Evolutionary conservation across 805 yeast genomes (phyloP), one percentile per base, ranked within the genome.

Genomic region (Candida michaelii): DNA sequence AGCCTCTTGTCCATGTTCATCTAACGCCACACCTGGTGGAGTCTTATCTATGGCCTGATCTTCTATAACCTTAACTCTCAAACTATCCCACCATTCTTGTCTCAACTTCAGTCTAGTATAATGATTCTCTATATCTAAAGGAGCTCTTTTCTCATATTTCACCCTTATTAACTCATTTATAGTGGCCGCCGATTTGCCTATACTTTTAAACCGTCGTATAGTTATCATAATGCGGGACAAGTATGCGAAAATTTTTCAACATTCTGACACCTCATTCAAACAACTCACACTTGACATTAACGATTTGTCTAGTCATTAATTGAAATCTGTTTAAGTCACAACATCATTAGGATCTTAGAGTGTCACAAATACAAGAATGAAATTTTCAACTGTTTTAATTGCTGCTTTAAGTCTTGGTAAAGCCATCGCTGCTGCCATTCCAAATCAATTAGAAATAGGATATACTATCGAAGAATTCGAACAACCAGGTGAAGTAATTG

Each of bases 391-490:
- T n/a, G 29, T 52, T 23, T 42, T 53, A 6, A 37, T 48, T 6
- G 38, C 46, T 10, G 29, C 43, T 34, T 42, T 46, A 24, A 45
- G 15, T 33, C 31, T 18, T 30, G 40, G 21, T n/a, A 27, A 18
- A 3, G 39, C 40, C 10, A 36, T 40, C 3, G 31, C 37, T 23
- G 47, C 40, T n/a, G 46, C 43, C 4, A 43, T 33, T 31, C 37
- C 27, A 34, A 34, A 34, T 24, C 37, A 21, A 24, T 21, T 34
- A 13, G 37, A 24, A 11, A 32, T 36, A 17, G 69, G 69, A 33
- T 85, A 81, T 53, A 45, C 56, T 10, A 63, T 83, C 43, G 60
- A 68, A 36, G 82, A 73, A 47, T 65, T 57, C 42, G 76, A 77
- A 30, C 67, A 60, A 7, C 55, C 66, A 4, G 52, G 67, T 15